A percentile compares a stretch with the other conserved stretches of the same genome.
phyloP scores from a whole-genome alignment of 169 alveolate genomes.

The Babesia ovis region DNA sequence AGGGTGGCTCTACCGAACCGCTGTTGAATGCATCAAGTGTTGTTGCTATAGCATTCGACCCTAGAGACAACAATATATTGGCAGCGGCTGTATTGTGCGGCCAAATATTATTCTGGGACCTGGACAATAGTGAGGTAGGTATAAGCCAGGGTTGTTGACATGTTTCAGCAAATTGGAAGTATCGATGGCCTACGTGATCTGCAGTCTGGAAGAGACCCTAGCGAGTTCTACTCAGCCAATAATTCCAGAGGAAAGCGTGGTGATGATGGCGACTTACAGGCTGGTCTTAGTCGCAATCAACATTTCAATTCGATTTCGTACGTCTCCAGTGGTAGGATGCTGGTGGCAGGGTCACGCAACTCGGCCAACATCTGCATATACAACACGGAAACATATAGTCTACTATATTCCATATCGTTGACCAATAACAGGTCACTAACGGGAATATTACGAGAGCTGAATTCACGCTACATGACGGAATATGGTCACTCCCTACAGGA shows the following conservation, averaged over 20 bases:
- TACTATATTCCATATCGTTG: constrained; percentile 60
- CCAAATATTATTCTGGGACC: constrained; percentile 81
- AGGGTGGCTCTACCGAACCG: constrained; percentile 89
- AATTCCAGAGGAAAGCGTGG: constrained; percentile 47
- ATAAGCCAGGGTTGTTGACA: background rate
- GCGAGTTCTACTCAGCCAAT: constrained; percentile 76
- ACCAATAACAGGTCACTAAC: constrained; percentile 70
- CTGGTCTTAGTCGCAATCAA: constrained; percentile 67
- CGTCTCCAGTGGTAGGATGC: constrained; percentile 69
- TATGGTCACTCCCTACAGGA: constrained; percentile 59
- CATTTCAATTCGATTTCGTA: constrained; percentile 74
- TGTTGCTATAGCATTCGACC: constrained; percentile 85
- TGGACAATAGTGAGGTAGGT: constrained; percentile 71
- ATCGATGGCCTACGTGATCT: constrained; percentile 87
- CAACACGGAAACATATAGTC: constrained; percentile 67
- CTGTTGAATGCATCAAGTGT: constrained; percentile 87
- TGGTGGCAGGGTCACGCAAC: constrained; percentile 74
- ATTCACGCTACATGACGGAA: constrained; percentile 70
- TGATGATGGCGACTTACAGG: constrained; percentile 39
- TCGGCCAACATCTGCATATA: constrained; percentile 75
- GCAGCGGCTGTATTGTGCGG: constrained; percentile 85
- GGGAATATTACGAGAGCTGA: constrained; percentile 68
- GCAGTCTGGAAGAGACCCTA: constrained; percentile 76
- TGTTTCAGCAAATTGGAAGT: constrained; percentile 71
- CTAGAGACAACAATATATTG: constrained; percentile 88